Conservation (phyloP, 2,329 filamentous ascomycete genomes). For the Pyricularia grisea region DNA sequence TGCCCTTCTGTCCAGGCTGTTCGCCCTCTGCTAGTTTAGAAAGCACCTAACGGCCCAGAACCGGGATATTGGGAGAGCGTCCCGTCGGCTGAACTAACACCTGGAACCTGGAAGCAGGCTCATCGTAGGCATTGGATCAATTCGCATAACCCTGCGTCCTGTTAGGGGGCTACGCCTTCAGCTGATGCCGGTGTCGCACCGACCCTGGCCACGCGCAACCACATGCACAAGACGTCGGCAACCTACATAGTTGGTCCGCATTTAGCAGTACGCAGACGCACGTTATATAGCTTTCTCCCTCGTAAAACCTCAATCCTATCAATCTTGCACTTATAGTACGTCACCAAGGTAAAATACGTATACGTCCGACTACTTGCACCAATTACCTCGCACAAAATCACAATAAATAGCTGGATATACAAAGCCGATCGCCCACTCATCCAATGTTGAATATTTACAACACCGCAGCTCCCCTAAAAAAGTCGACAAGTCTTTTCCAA, state of each 20-base stretch:
- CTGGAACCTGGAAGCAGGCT: neutral
- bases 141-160: neutral
- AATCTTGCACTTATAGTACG: neutral
- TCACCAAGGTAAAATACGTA: neutral
- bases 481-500: neutral
- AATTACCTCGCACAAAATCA: neutral
- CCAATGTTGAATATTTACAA: neutral
- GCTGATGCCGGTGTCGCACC: neutral
- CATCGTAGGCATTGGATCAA: neutral
- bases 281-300: neutral
- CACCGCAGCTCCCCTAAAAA: neutral
- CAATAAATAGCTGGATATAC: neutral
- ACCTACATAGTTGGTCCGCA: neutral
- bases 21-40: neutral
- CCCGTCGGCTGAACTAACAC: neutral
- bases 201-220: neutral
- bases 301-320: neutral
- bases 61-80: neutral
- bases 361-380: neutral
- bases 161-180: neutral
- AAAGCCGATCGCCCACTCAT: neutral
- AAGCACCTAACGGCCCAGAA: neutral
- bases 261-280: neutral
- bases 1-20: neutral
- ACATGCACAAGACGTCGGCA: neutral